Conservation (phyloP, 2,329 filamentous ascomycete species). For the Aspergillus vadensis region DNA sequence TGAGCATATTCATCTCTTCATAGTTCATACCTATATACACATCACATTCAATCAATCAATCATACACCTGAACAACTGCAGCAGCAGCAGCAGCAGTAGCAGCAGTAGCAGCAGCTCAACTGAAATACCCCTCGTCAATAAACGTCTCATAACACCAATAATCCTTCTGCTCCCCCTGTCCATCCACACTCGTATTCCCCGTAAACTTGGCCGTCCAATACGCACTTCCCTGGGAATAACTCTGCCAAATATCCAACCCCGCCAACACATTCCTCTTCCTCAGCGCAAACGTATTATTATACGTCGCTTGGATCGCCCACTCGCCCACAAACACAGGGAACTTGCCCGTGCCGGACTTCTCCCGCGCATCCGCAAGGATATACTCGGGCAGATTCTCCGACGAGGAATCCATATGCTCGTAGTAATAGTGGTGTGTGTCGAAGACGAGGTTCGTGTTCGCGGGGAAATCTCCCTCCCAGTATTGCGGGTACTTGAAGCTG, state of each 20-base stretch:
- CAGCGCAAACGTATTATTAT: slow-evolving; percentile 20
- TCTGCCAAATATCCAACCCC: slow-evolving; percentile 18
- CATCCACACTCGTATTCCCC: slow-evolving; percentile 18
- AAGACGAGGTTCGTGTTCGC: slow-evolving; percentile 26
- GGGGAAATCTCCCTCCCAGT: slow-evolving; percentile 24
- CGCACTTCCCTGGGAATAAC: slow-evolving; percentile 23
- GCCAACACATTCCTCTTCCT: slow-evolving; percentile 19
- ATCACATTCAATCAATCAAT: neutral
- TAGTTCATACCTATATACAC: neutral
- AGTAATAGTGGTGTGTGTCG: slow-evolving; percentile 31
- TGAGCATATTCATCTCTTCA: neutral
- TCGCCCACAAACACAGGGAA: slow-evolving; percentile 30
- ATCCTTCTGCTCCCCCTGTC: slow-evolving; percentile 18
- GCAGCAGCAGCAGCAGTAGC: too few species aligned
- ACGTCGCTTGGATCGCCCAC: slow-evolving; percentile 26
- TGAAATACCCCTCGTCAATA: slow-evolving; percentile 17
- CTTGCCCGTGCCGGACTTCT: slow-evolving; percentile 18
- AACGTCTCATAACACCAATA: slow-evolving; percentile 24
- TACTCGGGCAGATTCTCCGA: slow-evolving; percentile 17
- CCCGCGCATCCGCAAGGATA: slow-evolving; percentile 23
- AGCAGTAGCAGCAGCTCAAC: neutral
- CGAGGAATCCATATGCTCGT: slow-evolving; percentile 20
- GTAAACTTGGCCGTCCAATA: slow-evolving; percentile 26
- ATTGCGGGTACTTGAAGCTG: slow-evolving; percentile 26
- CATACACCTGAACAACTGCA: neutral